Evolutionary conservation across 192 early-diverging fungal species (phyloP), one percentile per base, ranked within the genome.

Genomic region (Coemansia umbellata): DNA sequence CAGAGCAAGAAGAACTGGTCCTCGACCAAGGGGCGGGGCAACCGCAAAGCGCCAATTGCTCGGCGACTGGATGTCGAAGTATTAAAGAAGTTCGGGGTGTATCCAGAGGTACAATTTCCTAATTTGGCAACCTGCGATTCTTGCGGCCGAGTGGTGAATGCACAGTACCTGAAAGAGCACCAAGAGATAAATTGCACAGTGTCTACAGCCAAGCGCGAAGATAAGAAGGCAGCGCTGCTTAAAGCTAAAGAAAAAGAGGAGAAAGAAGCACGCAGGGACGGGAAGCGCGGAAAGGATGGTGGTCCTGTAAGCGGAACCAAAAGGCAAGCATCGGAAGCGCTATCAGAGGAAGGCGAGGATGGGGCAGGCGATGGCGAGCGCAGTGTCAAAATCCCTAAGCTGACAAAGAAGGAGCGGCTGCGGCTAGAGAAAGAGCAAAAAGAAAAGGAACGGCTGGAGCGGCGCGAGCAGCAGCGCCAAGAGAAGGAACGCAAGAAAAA

Each of bases 1-100:
- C 74, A 78, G 74, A 78, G 74, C 64, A 78, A 78, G 50, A 78
- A 78, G 58, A 78, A 78, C 55, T 78, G 74, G 74, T 78, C 74
- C 43, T 78, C 74, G 26, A 78, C 74, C 17, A 78, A 78, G 53
- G 74, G 74, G 13, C 63, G 68, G 3, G 74, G 74, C 47, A 78
- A 78, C 59, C 62, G 74, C 51, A 71, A 71, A 55, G 63, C 74
- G 11, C 74, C 74, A 4, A 60, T 78, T 22, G 74, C 74, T 33
- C 74, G 74, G 43, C 53, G 74, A 17, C 68, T 78, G 42, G 74
- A 78, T 31, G 66, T 60, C 9, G 74, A 78, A 33, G 53, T 55
- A 15, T 50, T 78, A 5, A 78, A 78, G 50, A 58, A 58, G 50
- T 66, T 78, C 60, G 74, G 74, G 14, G 67, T 78, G 8, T 71